Base-by-base conservation (phyloP, 495 filamentous ascomycete genomes). In the Entonaema liquescens region DNA sequence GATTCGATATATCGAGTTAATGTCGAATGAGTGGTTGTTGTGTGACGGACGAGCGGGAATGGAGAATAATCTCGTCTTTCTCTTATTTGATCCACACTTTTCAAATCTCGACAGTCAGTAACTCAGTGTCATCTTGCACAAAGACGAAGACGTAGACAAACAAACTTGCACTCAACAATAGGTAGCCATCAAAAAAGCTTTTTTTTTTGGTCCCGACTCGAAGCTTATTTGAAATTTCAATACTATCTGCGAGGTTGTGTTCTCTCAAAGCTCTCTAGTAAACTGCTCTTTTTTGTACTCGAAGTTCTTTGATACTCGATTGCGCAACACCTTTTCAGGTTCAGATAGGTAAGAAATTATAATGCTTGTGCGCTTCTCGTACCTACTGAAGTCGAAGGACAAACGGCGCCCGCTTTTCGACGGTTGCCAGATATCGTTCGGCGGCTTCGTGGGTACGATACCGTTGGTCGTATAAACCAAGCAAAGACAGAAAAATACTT, bases 231-330 rank as follows among this genome's bases (percentile, higher is more conserved):
- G 71, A 59, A 75, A 73, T 75, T 77, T 74, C 65, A 47, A 67
- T 75, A 65, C 75, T 77, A 77, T 73, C 73, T 77, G 71, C 62
- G 68, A 71, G 65, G 71, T 70, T 71, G 68, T 74, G 50, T 76
- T 50, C 59, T 71, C 56, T 70, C 63, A 67, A 71, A 70, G 71
- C 59, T 70, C 67, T 71, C 71, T 72, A 74, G 66, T 52, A 68
- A 66, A 61, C 59, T 74, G 62, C 62, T 70, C 38, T 42, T 69
- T 68, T 49, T 44, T 55, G 71, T 72, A 58, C 70, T 66, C 65
- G 70, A 64, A 60, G 68, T 52, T 74, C 73, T 74, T 73, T 67
- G 70, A 68, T 65, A 61, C 28, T 74, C 75, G 71, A 74, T 73
- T 53, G 70, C 68, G 67, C 71, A 74, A 70, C 67, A 60, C 71